Conservation (phyloP, 2,329 filamentous ascomycete genomes). For the Onygenales sp. region DNA sequence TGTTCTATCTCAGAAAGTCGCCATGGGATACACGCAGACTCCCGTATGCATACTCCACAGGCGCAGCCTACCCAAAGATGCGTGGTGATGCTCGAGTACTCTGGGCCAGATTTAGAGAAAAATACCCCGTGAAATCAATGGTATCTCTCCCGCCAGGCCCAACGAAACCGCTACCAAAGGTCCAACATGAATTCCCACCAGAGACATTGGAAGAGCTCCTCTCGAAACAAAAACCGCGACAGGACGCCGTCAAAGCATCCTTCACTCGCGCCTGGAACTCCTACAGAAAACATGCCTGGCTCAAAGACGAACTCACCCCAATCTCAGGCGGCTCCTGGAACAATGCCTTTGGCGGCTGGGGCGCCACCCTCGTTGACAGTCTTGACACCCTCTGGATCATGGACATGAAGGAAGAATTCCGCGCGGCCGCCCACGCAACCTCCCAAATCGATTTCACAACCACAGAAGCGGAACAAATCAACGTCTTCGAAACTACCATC, state of each 20-base stretch:
- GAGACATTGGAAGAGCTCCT: slow-evolving; percentile 20
- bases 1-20: neutral
- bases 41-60: too few relatives aligned
- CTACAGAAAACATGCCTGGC: slow-evolving; percentile 56
- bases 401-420: slow-evolving; percentile 49
- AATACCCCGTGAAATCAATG: slow-evolving; percentile 15
- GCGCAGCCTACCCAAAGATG: neutral
- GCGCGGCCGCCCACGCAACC: slow-evolving; percentile 42
- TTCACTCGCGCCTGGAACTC: slow-evolving; percentile 50
- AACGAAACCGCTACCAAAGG: slow-evolving; percentile 15
- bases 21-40: too few relatives aligned
- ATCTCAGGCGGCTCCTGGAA: slow-evolving; percentile 41
- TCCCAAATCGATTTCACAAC: slow-evolving; percentile 46
- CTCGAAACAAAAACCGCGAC: slow-evolving; percentile 30
- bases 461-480: slow-evolving; percentile 21
- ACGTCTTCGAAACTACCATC: slow-evolving; percentile 44
- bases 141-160: slow-evolving; percentile 15
- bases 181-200: slow-evolving; percentile 18
- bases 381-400: slow-evolving; percentile 56
- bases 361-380: slow-evolving; percentile 50
- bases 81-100: neutral
- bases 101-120: slow-evolving; percentile 2
- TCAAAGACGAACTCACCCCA: slow-evolving; percentile 53
- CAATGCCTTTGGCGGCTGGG: slow-evolving; percentile 55
- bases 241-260: slow-evolving; percentile 39